A percentile compares a stretch with the other conserved stretches of the same genome.
phyloP scores from a whole-genome alignment of 345 rosid species.

The Citrus unshiu region DNA sequence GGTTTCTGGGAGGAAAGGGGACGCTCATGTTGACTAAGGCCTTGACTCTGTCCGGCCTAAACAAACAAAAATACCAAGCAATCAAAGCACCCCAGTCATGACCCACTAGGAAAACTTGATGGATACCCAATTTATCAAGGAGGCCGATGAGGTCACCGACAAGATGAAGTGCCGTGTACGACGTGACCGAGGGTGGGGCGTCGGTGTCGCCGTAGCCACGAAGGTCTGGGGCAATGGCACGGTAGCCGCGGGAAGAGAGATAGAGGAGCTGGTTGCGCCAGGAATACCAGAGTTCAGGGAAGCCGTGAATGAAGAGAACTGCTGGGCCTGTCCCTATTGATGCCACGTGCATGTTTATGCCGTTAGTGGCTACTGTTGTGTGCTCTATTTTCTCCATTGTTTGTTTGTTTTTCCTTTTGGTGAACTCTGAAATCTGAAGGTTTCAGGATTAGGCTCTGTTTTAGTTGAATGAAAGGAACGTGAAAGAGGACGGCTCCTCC shows the following conservation, averaged over 20 bases:
- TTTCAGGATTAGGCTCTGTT: too few species aligned
- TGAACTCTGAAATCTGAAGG: too few species aligned
- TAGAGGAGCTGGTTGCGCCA: constrained; percentile 43
- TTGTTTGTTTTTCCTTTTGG: too few species aligned
- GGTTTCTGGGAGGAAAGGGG: constrained; percentile 29
- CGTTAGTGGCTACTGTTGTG: neutral
- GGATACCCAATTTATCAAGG: constrained; percentile 15
- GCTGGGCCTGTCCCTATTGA: constrained; percentile 23
- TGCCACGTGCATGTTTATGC: constrained; percentile 9
- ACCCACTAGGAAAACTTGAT: constrained; percentile 10
- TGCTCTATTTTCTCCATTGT: constrained; percentile 9
- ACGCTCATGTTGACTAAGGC: constrained; percentile 32
- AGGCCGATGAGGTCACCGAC: constrained; percentile 32
- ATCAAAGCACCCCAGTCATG: constrained; percentile 16
- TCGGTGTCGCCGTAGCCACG: constrained; percentile 38
- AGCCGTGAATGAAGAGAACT: constrained; percentile 37
- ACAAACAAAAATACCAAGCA: constrained; percentile 6
- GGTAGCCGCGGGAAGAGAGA: constrained; percentile 28
- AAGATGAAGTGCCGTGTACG: constrained; percentile 27
- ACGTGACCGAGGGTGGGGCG: constrained; percentile 17
- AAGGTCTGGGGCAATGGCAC: constrained; percentile 36
- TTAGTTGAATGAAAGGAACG: too few species aligned
- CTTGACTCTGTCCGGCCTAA: constrained; percentile 27
- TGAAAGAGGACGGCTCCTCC: too few species aligned
- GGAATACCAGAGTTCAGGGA: constrained; percentile 36